Conservation (phyloP, 2,329 filamentous ascomycete species). For the Fonsecaea multimorphosa region DNA sequence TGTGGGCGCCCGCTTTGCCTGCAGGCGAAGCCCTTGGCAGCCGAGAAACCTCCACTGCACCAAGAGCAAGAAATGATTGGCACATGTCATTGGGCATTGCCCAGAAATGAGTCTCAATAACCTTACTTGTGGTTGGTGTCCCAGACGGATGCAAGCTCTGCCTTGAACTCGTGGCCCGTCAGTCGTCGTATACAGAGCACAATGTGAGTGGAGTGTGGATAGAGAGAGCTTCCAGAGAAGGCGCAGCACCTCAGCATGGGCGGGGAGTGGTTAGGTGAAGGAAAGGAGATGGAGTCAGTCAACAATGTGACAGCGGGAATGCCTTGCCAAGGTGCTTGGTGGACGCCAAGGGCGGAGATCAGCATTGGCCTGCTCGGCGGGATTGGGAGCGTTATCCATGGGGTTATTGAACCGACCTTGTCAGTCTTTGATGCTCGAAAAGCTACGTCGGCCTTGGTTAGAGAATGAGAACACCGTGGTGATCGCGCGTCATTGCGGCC, state of each 20-base stretch:
- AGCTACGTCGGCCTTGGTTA: not conserved
- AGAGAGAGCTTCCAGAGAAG: not conserved
- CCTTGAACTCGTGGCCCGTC: not conserved
- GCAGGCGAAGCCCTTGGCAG: slow-evolving; percentile 12
- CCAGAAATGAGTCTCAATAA: not conserved
- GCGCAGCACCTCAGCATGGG: not conserved
- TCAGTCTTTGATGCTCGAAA: not conserved
- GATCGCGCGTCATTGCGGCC: too few species aligned
- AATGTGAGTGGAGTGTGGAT: not conserved
- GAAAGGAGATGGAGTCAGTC: not conserved
- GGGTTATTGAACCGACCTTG: not conserved
- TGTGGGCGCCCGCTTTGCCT: not conserved
- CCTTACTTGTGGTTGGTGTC: not conserved
- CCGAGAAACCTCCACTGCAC: slow-evolving; percentile 17
- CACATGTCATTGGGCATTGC: slow-evolving; percentile 13
- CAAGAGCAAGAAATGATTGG: slow-evolving; percentile 9
- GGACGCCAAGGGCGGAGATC: slow-evolving; percentile 19
- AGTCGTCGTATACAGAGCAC: not conserved
- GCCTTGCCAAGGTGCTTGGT: slow-evolving; percentile 1
- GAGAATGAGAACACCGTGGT: not conserved
- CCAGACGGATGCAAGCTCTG: not conserved
- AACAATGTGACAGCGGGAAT: slow-evolving; percentile 16
- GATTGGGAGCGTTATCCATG: not conserved
- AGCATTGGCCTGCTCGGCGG: slow-evolving; percentile 12
- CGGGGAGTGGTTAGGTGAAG: not conserved